Base-by-base conservation (phyloP, 2,329 filamentous ascomycete genomes). In the Aspergillus clavatus region DNA sequence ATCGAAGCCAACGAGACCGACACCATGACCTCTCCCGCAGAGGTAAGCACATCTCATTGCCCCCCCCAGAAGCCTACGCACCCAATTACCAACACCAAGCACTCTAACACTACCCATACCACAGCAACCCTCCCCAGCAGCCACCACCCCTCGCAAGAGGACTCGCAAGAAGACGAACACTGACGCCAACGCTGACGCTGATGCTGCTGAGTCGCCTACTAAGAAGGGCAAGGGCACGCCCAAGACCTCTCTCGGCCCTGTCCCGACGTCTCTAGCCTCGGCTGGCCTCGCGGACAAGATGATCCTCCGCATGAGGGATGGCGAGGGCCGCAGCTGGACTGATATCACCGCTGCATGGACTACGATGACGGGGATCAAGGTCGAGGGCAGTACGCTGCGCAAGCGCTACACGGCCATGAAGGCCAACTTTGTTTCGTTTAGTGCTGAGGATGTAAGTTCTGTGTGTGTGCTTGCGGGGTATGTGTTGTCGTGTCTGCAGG, bases 361-460 rank as follows among this genome's bases (percentile, higher is more conserved):
- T 4, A 24, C 43, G 5, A 43, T 51, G 27, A 69, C 66, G 1
- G 67, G 66, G 0, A 56, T 64, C 41, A 50, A 51, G 5, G 59
- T 66, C 11, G 67, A 60, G 1, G 46, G 45, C 3, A 63, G 61
- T 12, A 71, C 69, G 1, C 49, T 72, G 12, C 61, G 63, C 5
- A 67, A 66, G 42, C 61, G 71, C 7, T 72, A 72, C 45, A 52
- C 49, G 7, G 56, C 62, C 12, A 60, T 71, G 42, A 70, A 68
- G 47, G 61, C 59, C 11, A 70, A 71, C 42, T 69, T 72, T 47
- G 58, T 57, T 8, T 52, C 58, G 12, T 59, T 72, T 44, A 56
- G 51, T 16, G 53, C 57, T 14, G 66, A 66, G 27, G 65, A 72
- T 55, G 63, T 65, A 57, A 47, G 60, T 59, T 10, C 7, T 6